Percentiles rank a stretch among this genome's conserved stretches.
Conservation (phyloP, 306 rosid species). For the Acacia confusa region DNA sequence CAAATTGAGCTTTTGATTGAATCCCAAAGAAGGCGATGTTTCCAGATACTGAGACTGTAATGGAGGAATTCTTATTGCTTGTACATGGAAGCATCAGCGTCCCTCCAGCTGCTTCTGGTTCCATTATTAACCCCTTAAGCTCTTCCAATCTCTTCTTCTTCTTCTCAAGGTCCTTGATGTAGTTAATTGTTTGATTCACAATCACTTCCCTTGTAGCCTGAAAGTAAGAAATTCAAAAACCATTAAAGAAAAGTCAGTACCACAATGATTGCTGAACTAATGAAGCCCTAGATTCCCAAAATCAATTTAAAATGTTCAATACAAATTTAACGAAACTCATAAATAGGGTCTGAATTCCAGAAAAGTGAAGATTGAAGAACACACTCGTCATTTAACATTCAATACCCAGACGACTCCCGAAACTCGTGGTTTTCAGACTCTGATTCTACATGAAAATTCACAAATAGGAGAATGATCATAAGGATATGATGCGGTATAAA, state of each 20-base stretch:
- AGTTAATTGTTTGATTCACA: conserved; percentile 30
- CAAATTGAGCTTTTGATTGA: conserved; percentile 32
- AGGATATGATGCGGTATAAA: background rate
- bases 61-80: conserved; percentile 18
- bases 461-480: background rate
- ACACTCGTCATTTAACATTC: background rate
- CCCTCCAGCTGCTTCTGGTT: background rate
- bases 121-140: conserved; percentile 31
- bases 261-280: background rate
- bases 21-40: conserved; percentile 46
- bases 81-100: conserved; percentile 10
- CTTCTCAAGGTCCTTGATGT: conserved; percentile 45
- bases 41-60: conserved; percentile 28
- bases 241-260: background rate
- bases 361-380: background rate
- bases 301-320: background rate
- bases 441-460: background rate
- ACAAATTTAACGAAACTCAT: background rate
- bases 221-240: background rate
- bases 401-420: background rate
- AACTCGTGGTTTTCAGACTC: background rate
- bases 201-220: conserved; percentile 45
- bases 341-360: background rate
- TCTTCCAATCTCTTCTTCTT: conserved; percentile 41
- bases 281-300: background rate